These are phyloP conservation scores for Aegilops sharonensis DNA, from an alignment of 176 grass and related monocot genomes.

Conservation along the genomic window DNA sequence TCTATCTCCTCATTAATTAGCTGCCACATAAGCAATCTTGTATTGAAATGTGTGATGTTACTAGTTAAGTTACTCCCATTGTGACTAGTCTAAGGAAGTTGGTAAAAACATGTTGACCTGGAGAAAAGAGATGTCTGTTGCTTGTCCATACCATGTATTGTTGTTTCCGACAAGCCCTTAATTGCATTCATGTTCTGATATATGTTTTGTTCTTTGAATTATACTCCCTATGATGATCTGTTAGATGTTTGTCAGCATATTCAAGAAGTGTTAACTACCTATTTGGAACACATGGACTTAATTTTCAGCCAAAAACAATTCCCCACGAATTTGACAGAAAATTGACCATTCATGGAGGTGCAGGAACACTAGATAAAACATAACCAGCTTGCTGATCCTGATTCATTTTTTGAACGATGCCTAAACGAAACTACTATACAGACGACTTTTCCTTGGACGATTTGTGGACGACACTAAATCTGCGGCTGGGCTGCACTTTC, in stretches of 20 bases:
- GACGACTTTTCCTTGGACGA: too few species aligned
- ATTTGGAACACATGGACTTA: neutral
- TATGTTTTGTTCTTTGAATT: neutral
- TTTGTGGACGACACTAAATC: too few species aligned
- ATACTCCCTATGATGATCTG: neutral
- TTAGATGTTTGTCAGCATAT: neutral
- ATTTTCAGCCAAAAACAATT: too few species aligned
- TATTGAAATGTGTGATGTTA: too few species aligned
- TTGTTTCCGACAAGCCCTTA: neutral
- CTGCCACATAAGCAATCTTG: too few species aligned
- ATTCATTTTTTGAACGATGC: too few species aligned
- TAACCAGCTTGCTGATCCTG: too few species aligned
- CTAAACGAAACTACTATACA: too few species aligned
- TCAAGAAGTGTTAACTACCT: neutral
- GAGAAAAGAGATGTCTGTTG: neutral
- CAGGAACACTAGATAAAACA: neutral
- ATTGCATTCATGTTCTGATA: neutral
- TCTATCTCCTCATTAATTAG: too few species aligned
- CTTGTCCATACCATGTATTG: neutral
- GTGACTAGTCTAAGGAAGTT: neutral
- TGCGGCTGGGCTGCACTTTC: too few species aligned
- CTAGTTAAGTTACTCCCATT: too few species aligned
- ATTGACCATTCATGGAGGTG: neutral
- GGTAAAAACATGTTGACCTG: conserved; percentile 10
- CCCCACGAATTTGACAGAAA: neutral